phyloP scores from a whole-genome alignment of 495 filamentous ascomycete genomes.

The Penicillium paxilli region DNA sequence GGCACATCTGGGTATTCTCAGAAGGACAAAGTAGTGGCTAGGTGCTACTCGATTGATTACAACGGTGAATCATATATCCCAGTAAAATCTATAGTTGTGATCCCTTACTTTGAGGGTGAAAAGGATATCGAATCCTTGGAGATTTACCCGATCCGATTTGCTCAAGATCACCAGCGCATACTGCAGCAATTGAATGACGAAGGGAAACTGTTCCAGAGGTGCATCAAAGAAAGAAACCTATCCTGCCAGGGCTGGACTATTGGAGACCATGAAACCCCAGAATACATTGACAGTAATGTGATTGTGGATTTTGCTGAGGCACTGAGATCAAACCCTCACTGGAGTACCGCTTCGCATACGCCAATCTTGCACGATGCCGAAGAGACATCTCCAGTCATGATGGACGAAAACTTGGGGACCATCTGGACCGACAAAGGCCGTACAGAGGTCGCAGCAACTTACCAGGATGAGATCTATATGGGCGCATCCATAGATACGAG shows the following conservation, averaged over 20 bases:
- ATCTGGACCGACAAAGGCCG: background rate
- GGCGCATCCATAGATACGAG: background rate
- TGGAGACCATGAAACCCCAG: background rate
- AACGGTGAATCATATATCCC: background rate
- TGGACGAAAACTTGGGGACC: background rate
- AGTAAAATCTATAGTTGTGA: background rate
- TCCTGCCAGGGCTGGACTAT: slow-evolving; percentile 1
- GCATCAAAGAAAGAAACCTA: background rate
- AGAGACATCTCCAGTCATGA: background rate
- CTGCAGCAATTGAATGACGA: background rate
- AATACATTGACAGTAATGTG: slow-evolving; percentile 3
- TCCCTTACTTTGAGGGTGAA: background rate
- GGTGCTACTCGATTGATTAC: slow-evolving; percentile 1
- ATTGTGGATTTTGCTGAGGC: slow-evolving; percentile 4
- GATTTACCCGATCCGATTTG: background rate
- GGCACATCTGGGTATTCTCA: background rate
- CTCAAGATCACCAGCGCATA: background rate
- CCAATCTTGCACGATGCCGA: background rate
- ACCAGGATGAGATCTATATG: background rate
- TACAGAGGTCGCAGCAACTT: background rate
- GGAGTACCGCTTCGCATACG: background rate
- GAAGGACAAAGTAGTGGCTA: background rate
- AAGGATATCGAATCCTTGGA: slow-evolving; percentile 1
- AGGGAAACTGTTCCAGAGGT: background rate
- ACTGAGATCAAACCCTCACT: background rate